Evolutionary conservation across 805 yeast genomes (phyloP).

Genomic region (Lachancea sp.): DNA sequence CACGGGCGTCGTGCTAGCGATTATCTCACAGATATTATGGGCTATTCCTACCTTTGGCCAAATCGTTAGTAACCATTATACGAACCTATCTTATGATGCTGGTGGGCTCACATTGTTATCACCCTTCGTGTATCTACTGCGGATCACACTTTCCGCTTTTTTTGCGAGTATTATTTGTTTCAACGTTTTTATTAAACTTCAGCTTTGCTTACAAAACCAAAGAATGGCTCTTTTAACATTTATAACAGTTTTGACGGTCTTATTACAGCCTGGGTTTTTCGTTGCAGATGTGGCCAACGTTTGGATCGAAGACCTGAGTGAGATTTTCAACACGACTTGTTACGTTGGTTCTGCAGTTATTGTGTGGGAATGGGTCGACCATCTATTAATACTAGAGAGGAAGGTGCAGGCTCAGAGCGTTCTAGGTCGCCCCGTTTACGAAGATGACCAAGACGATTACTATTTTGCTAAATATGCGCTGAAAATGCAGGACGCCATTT

Average conservation of each 20-base stretch:
- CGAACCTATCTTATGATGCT: conserved; percentile 11
- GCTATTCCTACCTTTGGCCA: conserved; percentile 50
- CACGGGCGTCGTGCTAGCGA: conserved; percentile 48
- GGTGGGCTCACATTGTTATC: conserved; percentile 52
- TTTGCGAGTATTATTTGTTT: conserved; percentile 60
- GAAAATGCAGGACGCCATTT: conserved; percentile 24
- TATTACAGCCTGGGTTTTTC: conserved; percentile 62
- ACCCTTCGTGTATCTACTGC: conserved; percentile 64
- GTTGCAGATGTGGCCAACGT: conserved; percentile 69
- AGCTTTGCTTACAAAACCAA: conserved; percentile 41
- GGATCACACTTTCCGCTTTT: conserved; percentile 64
- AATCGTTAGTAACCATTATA: conserved; percentile 12
- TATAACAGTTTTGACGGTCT: conserved; percentile 48
- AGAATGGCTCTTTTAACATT: conserved; percentile 50
- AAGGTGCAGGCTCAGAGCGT: conserved; percentile 62
- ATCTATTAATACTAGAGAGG: conserved; percentile 51
- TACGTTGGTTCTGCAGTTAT: conserved; percentile 64
- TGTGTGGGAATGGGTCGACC: conserved; percentile 83
- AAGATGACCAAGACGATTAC: conserved; percentile 45
- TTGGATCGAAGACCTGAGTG: conserved; percentile 71
- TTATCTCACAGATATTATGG: conserved; percentile 62
- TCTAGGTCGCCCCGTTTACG: conserved; percentile 67
- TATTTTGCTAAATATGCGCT: conserved; percentile 28
- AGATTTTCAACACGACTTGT: conserved; percentile 65
- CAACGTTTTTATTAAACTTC: conserved; percentile 45